Evolutionary conservation across 371 early-diverging fungal species (phyloP).

Genomic region (Mucor saturninus): DNA sequence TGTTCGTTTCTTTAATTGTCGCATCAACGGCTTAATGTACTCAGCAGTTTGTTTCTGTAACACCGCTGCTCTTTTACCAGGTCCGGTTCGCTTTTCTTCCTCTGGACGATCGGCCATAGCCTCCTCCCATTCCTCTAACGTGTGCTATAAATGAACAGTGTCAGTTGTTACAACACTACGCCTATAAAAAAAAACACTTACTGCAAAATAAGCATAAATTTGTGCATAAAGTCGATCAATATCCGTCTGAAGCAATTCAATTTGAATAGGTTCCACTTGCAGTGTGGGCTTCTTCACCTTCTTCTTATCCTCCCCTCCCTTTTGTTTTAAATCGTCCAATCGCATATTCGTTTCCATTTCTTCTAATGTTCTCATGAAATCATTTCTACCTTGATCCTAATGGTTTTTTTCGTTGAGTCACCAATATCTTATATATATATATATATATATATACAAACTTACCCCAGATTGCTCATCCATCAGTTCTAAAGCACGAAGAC

Average conservation of each 20-base stretch:
- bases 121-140: constrained; percentile 89
- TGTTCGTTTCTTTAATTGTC: constrained; percentile 76
- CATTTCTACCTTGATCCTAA: constrained; percentile 77
- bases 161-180: not conserved
- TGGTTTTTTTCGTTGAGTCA: not conserved
- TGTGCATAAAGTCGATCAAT: constrained; percentile 76
- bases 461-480: constrained; percentile 78
- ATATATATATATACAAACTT: not conserved
- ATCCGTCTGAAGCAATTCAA: constrained; percentile 73
- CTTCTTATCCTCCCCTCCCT: constrained; percentile 48
- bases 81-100: constrained; percentile 70
- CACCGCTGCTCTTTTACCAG: constrained; percentile 83
- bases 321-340: constrained; percentile 72
- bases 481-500: constrained; percentile 86
- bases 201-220: constrained; percentile 80
- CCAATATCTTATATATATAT: not conserved
- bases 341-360: constrained; percentile 85
- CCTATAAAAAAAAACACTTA: constrained; percentile 29
- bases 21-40: constrained; percentile 90
- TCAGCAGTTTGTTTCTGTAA: constrained; percentile 86
- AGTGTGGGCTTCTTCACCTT: constrained; percentile 46
- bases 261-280: constrained; percentile 47
- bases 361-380: constrained; percentile 84
- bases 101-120: constrained; percentile 79
- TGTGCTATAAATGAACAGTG: constrained; percentile 46